phyloP scores from a whole-genome alignment of 352 stramenopile species.

The Globisporangium carolinianum region DNA sequence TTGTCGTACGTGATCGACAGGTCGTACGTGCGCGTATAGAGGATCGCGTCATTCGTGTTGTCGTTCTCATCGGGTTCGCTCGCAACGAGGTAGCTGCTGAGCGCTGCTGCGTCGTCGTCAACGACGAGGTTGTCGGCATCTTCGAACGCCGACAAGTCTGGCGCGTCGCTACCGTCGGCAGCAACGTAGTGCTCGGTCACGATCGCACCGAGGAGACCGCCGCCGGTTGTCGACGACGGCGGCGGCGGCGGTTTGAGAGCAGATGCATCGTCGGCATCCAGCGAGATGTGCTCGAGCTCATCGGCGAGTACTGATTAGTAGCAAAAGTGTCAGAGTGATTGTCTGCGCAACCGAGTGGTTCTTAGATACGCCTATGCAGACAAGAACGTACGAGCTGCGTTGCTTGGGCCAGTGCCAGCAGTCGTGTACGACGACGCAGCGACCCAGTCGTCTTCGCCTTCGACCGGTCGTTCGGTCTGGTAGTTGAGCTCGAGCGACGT shows the following conservation, averaged over 20 bases:
- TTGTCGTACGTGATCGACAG: slow-evolving; percentile 99
- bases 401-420: slow-evolving; percentile 17
- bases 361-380: too few species aligned
- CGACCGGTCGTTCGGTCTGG: slow-evolving; percentile 58
- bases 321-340: background rate
- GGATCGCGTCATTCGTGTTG: slow-evolving; percentile 73
- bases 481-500: slow-evolving; percentile 72
- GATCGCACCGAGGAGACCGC: slow-evolving; percentile 52
- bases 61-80: slow-evolving; percentile 70
- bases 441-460: slow-evolving; percentile 89
- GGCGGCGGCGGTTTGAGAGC: background rate
- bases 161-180: slow-evolving; percentile 11
- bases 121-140: slow-evolving; percentile 68
- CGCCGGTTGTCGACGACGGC: slow-evolving; percentile 1
- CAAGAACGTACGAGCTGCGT: slow-evolving; percentile 24
- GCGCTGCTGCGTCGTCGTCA: slow-evolving; percentile 57
- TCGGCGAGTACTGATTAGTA: slow-evolving; percentile 37
- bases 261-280: slow-evolving; percentile 19
- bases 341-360: slow-evolving; percentile 29
- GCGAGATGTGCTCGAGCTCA: slow-evolving; percentile 55
- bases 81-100: slow-evolving; percentile 54
- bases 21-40: slow-evolving; percentile 97
- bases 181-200: slow-evolving; percentile 65
- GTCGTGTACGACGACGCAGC: slow-evolving; percentile 73
- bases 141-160: slow-evolving; percentile 66